Base-by-base conservation (phyloP, 2,329 filamentous ascomycete species). In the Claviceps quebecensis region DNA sequence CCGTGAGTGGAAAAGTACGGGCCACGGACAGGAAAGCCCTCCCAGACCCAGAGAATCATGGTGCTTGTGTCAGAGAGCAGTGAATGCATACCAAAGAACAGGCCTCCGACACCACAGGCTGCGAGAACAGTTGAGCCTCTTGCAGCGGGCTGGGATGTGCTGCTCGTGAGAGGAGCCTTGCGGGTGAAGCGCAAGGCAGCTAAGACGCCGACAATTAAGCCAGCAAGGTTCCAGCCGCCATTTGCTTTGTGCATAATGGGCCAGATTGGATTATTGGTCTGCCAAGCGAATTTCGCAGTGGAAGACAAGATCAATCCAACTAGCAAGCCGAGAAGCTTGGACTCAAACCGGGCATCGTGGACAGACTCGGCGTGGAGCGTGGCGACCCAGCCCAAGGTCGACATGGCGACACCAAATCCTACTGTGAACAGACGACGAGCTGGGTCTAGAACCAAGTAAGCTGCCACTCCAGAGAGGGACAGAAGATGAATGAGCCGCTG, bases 11-110 rank as follows among this genome's bases (percentile, higher is more conserved):
- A 88, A 55, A 89, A 81, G 48, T 93, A 80, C 2, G 93, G 93
- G 6, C 93, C 93, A 48, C 86, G 81, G 41, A 97, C 80, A 14
- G 93, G 93, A 61, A 86, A 98, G 6, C 93, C 93, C 59, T 96
- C 89, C 93, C 93, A 98, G 2, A 88, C 88, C 93, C 93, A 98
- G 16, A 90, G 76, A 53, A 97, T 96, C 89, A 98, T 97, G 50
- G 93, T 98, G 71, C 93, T 97, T 0, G 90, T 95, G 65, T 98
- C 93, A 0, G 93, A 96, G 11, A 98, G 77, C 9, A 98, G 74
- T 1, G 90, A 96, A 65, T 97, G 93, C 62, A 97, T 75, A 5
- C 79, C 87, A 61, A 98, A 98, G 62, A 96, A 76, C 7, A 96
- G 68, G 34, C 89, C 91, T 23, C 80, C 89, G 51, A 97, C 68